These are phyloP conservation scores for Hymenoscyphus fraxineus DNA, from an alignment of 2,329 filamentous ascomycete genomes.

Conservation along the genomic window DNA sequence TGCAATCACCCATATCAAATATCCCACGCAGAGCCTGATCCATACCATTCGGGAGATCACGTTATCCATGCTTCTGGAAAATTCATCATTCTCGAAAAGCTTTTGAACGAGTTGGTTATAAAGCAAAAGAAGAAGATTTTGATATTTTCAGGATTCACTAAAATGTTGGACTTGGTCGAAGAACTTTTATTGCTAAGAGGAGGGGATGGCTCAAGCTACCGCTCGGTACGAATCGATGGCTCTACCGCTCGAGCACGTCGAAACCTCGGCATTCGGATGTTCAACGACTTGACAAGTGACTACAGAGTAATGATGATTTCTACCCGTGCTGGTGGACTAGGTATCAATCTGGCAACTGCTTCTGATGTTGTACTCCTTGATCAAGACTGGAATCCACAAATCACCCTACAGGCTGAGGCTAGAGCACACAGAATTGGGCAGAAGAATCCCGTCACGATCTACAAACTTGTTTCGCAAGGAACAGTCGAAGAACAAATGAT, in stretches of 20 bases:
- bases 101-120: conserved; percentile 74
- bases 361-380: conserved; percentile 97
- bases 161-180: conserved; percentile 83
- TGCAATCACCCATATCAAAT: conserved; percentile 75
- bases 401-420: conserved; percentile 91
- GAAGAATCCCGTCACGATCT: conserved; percentile 90
- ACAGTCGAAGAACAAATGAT: conserved; percentile 88
- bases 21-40: conserved; percentile 40
- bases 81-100: conserved; percentile 73
- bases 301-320: conserved; percentile 90
- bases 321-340: conserved; percentile 89
- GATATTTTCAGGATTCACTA: conserved; percentile 92
- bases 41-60: conserved; percentile 69
- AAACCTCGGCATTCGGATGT: conserved; percentile 91
- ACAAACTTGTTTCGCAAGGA: conserved; percentile 84
- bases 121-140: conserved; percentile 74
- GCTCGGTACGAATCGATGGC: conserved; percentile 80
- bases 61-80: conserved; percentile 88
- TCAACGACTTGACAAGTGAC: conserved; percentile 76
- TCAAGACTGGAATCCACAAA: conserved; percentile 96
- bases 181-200: conserved; percentile 63
- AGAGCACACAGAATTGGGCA: conserved; percentile 94
- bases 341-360: conserved; percentile 93
- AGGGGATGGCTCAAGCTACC: conserved; percentile 61
- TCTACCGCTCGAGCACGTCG: conserved; percentile 74